A percentile compares a stretch with the other conserved stretches of the same genome.
Evolutionary conservation across 2,329 filamentous ascomycete species (phyloP).

Genomic region (Atkinsonella hypoxylon): DNA sequence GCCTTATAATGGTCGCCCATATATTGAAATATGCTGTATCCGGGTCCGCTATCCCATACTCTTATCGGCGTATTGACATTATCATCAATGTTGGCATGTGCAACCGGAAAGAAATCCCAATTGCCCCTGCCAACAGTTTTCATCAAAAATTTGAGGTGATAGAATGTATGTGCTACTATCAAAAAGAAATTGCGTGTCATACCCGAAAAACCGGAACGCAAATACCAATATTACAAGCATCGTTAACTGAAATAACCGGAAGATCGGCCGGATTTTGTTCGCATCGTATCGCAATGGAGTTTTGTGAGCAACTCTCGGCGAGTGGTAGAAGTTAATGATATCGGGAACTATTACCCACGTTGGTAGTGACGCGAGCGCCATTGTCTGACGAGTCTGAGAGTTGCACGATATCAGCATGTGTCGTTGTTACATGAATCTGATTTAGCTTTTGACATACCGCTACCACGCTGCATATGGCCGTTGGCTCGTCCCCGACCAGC

Average conservation of each 20-base stretch:
- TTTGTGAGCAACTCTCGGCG: background rate
- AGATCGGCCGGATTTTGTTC: slow-evolving; percentile 1
- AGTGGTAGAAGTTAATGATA: slow-evolving; percentile 20
- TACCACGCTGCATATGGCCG: slow-evolving; percentile 49
- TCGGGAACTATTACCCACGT: slow-evolving; percentile 22
- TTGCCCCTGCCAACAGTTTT: slow-evolving; percentile 7
- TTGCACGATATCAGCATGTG: background rate
- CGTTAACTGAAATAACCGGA: background rate
- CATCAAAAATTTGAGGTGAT: slow-evolving; percentile 3
- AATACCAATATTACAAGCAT: slow-evolving; percentile 5
- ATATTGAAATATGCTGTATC: slow-evolving; percentile 28
- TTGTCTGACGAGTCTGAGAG: slow-evolving; percentile 30
- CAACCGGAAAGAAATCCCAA: background rate
- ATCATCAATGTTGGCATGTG: slow-evolving; percentile 21
- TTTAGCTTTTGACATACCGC: slow-evolving; percentile 33
- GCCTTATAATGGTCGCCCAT: slow-evolving; percentile 29
- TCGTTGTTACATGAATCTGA: background rate
- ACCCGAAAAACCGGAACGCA: background rate
- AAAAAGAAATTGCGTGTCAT: background rate
- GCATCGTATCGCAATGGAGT: background rate
- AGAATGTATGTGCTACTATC: slow-evolving; percentile 3
- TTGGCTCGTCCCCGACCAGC: slow-evolving; percentile 40
- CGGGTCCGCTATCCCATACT: slow-evolving; percentile 25
- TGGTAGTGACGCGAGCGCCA: slow-evolving; percentile 25
- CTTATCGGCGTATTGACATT: slow-evolving; percentile 24